Base-by-base conservation (phyloP, 345 rosid genomes). In the Viola odorata region DNA sequence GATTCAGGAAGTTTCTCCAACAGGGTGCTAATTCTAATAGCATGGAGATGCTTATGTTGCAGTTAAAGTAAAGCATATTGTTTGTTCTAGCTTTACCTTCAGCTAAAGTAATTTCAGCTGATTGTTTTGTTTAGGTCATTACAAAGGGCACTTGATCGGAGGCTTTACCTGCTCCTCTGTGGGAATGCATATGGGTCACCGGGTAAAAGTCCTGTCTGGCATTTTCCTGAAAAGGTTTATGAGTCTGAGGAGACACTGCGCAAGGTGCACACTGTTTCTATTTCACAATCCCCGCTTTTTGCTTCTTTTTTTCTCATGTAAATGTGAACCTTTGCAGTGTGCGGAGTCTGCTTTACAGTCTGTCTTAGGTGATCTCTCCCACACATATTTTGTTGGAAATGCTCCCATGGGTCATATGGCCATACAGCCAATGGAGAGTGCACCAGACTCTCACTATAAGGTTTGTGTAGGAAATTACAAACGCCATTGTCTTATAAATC, bases 381-480 rank as follows among this genome's bases (percentile, higher is more conserved):
- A 83, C 58, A 87, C 97, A 12, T 92, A 87, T 72, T 92, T 92
- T 76, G 97, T 86, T 53, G 98, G 98, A 57, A 92, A 92, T 71
- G 90, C 97, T 73, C 98, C 97, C 39, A 92, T 86, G 92, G 99
- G 91, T 64, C 99, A 90, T 72, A 73, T 85, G 77, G 91, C 65
- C 58, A 63, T 81, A 3, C 74, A 80, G 63, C 80, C 78, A 53
- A 53, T 63, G 17, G 82, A 85, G 57, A 74, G 67, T 56, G 68
- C 51, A 39, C 78, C 72, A 12, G 85, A 80, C 48, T 37, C 55
- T 63, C 64, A 83, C 62, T 84, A 63, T 40, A 90, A 86, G 97
- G 97, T 86, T 82, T 62, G 41, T 13, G 58, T 40, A 8, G 37
- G 40, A 57, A 57, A 6, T 38, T 48, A 41, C 47, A 10, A 10